phyloP scores from a whole-genome alignment of 345 rosid genomes.

The Eucalyptus marginata region DNA sequence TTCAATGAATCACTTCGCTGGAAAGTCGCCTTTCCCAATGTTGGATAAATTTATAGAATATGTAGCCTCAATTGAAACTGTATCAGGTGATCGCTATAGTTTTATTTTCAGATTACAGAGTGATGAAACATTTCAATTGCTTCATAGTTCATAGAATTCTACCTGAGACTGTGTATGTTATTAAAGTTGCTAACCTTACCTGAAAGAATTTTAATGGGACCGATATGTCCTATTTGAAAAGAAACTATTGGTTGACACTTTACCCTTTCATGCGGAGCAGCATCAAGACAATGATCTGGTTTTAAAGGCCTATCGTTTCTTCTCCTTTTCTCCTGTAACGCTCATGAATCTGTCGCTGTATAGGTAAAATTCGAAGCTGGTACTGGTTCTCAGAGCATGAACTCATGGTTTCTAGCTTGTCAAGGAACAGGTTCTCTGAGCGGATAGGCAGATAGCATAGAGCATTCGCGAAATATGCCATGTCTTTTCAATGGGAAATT shows the following conservation, averaged over 20 bases:
- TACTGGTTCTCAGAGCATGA: slow-evolving; percentile 85
- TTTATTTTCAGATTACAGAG: background rate
- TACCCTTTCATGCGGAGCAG: background rate
- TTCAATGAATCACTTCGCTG: slow-evolving; percentile 26
- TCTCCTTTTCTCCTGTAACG: background rate
- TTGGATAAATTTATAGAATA: slow-evolving; percentile 75
- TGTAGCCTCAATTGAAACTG: slow-evolving; percentile 52
- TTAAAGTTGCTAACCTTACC: background rate
- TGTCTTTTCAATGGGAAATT: background rate
- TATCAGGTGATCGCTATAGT: slow-evolving; percentile 31
- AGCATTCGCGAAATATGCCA: slow-evolving; percentile 67
- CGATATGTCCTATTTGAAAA: background rate
- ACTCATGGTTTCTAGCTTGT: slow-evolving; percentile 84
- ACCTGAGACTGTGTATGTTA: background rate
- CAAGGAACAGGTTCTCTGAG: slow-evolving; percentile 76
- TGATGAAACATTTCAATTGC: background rate
- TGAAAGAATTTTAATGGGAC: background rate
- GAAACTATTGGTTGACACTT: background rate
- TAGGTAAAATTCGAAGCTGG: slow-evolving; percentile 89
- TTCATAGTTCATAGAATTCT: background rate
- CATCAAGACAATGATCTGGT: background rate
- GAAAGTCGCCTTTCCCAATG: slow-evolving; percentile 73
- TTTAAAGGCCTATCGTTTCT: background rate
- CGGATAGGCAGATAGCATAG: slow-evolving; percentile 82
- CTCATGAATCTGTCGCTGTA: background rate